phyloP scores from a whole-genome alignment of 192 early-diverging fungal genomes.

The Podila epicladia region DNA sequence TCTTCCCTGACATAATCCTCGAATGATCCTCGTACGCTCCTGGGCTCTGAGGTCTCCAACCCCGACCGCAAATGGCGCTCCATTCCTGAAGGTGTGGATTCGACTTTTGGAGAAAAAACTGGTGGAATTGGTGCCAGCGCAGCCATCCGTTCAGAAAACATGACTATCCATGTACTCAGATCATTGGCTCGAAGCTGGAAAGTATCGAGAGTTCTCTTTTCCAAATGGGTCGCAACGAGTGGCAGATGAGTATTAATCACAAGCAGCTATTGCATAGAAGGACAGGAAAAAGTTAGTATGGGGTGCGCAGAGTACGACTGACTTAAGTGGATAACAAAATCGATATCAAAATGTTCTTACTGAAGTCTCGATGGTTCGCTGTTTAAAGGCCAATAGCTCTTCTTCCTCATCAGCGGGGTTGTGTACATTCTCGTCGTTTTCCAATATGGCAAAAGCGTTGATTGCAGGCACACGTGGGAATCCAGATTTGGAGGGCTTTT shows the following conservation, averaged over 20 bases:
- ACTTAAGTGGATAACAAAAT: no score
- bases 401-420: constrained; percentile 64
- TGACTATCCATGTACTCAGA: constrained; percentile 22
- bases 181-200: constrained; percentile 40
- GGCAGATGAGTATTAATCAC: constrained; percentile 48
- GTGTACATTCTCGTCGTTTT: constrained; percentile 60
- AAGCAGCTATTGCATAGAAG: constrained; percentile 15
- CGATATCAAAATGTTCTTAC: constrained; percentile 47
- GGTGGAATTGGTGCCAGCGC: neutral
- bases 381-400: constrained; percentile 62
- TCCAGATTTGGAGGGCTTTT: constrained; percentile 26
- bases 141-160: constrained; percentile 33
- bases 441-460: constrained; percentile 48
- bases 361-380: constrained; percentile 64
- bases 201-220: constrained; percentile 54
- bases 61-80: neutral
- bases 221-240: constrained; percentile 54
- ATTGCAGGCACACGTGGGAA: constrained; percentile 51
- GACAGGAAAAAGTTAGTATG: neutral
- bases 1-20: constrained; percentile 24
- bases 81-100: neutral
- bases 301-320: no score
- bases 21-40: neutral
- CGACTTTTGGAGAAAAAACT: neutral
- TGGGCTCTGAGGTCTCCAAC: neutral